Evolutionary conservation across 495 filamentous ascomycete species (phyloP).

Genomic region (Penicillium nucicola): DNA sequence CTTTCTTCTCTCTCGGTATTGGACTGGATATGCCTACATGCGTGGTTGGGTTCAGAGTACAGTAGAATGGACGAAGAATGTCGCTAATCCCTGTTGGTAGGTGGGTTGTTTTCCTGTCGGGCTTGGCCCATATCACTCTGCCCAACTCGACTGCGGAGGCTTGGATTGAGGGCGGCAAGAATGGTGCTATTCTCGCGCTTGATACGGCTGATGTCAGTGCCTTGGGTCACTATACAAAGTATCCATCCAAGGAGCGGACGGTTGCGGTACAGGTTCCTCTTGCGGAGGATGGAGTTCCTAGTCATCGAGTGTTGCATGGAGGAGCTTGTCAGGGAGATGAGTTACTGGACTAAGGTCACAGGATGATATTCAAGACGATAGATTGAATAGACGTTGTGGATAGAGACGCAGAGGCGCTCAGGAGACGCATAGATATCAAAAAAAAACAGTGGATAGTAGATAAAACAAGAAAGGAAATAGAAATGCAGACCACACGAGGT

Average conservation of each 20-base stretch:
- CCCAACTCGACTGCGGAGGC: slow-evolving; percentile 39
- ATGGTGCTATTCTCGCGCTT: slow-evolving; percentile 47
- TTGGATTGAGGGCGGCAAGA: slow-evolving; percentile 39
- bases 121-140: slow-evolving; percentile 49
- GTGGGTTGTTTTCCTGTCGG: slow-evolving; percentile 50
- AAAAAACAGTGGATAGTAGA: neutral
- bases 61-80: too few relatives aligned
- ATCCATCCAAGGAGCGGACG: slow-evolving; percentile 43
- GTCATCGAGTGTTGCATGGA: slow-evolving; percentile 39
- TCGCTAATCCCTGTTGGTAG: too few relatives aligned
- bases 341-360: slow-evolving; percentile 7
- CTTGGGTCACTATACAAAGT: slow-evolving; percentile 46
- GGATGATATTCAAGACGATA: neutral
- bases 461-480: slow-evolving; percentile 1
- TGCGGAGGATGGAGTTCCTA: slow-evolving; percentile 30
- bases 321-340: slow-evolving; percentile 35
- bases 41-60: too few relatives aligned
- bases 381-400: slow-evolving; percentile 4
- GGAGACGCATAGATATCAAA: slow-evolving; percentile 8
- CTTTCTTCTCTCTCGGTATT: too few relatives aligned
- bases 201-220: slow-evolving; percentile 47
- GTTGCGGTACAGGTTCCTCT: slow-evolving; percentile 42
- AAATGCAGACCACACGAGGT: slow-evolving; percentile 6
- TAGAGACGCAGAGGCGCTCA: slow-evolving; percentile 9
- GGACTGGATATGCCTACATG: too few relatives aligned